A percentile compares a stretch with the other conserved stretches of the same genome.
phyloP scores from a whole-genome alignment of 2,329 filamentous ascomycete species.

The Claviceps fusiformis region DNA sequence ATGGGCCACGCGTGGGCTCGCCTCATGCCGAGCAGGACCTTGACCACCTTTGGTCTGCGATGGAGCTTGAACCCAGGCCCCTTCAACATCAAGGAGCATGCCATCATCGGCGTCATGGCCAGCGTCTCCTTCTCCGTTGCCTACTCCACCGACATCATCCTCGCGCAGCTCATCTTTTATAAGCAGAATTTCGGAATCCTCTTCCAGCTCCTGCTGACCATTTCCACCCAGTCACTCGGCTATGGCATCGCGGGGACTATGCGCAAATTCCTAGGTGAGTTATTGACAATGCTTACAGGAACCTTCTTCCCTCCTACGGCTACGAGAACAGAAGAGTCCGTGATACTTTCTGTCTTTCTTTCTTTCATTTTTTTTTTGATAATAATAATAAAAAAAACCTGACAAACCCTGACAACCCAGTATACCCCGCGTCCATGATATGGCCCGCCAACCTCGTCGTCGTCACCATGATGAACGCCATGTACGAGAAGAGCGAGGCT shows the following conservation, averaged over 20 bases:
- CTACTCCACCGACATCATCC: conserved; percentile 61
- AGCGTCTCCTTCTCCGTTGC: conserved; percentile 56
- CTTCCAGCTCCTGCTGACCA: conserved; percentile 52
- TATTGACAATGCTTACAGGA: neutral
- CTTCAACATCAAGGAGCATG: conserved; percentile 59
- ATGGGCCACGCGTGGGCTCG: conserved; percentile 48
- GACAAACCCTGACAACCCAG: conserved; percentile 18
- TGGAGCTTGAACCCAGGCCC: conserved; percentile 53
- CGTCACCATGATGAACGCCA: conserved; percentile 55
- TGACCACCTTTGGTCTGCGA: conserved; percentile 36
- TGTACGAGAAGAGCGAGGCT: conserved; percentile 48
- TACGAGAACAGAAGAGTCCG: neutral
- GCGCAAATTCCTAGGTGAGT: conserved; percentile 45
- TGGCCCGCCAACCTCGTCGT: conserved; percentile 57
- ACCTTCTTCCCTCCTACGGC: neutral
- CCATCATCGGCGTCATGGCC: conserved; percentile 57
- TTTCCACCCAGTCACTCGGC: conserved; percentile 56
- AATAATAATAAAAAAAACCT: too few species aligned
- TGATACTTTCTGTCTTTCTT: neutral
- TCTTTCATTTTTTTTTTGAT: too few species aligned
- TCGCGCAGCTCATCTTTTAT: conserved; percentile 60
- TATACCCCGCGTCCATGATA: conserved; percentile 58
- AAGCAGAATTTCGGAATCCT: conserved; percentile 52
- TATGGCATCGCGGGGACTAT: conserved; percentile 58
- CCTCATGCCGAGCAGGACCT: conserved; percentile 34